Percentiles rank a stretch among this genome's conserved stretches.
These are phyloP conservation scores for Cordyceps cateniannulata DNA, from an alignment of 2,329 filamentous ascomycete species.

Conservation along the genomic window DNA sequence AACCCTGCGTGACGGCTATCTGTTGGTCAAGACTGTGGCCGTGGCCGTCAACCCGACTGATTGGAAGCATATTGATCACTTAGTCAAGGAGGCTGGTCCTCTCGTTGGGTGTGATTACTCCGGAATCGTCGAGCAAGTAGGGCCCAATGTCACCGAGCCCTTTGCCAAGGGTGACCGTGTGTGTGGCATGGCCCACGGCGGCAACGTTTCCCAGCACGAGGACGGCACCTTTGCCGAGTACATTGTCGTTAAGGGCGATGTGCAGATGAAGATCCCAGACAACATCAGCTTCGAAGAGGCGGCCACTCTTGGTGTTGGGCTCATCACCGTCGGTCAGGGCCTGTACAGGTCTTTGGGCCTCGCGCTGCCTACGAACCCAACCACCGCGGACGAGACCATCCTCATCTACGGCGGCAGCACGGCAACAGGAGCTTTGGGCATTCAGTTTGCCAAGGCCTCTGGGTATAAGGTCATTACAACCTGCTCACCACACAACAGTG, in stretches of 20 bases:
- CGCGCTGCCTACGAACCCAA: constrained; percentile 37
- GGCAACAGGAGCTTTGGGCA: constrained; percentile 45
- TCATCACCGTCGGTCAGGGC: constrained; percentile 39
- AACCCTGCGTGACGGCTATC: too few species aligned
- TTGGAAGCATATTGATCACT: too few species aligned
- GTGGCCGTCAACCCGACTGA: too few species aligned
- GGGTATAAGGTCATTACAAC: constrained; percentile 26
- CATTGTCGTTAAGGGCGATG: constrained; percentile 30
- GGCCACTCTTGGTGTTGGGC: constrained; percentile 33
- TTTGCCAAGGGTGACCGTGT: too few species aligned
- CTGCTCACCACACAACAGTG: constrained; percentile 25
- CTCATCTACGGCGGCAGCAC: constrained; percentile 41
- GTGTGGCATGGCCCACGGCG: too few species aligned
- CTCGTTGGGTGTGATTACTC: too few species aligned
- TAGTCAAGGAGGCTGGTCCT: too few species aligned
- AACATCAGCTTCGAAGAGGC: constrained; percentile 39
- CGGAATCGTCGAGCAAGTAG: too few species aligned
- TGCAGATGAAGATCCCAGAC: constrained; percentile 39
- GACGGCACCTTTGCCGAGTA: constrained; percentile 38
- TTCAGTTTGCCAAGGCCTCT: constrained; percentile 32
- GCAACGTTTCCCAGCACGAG: constrained; percentile 22
- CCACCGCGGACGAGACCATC: constrained; percentile 29
- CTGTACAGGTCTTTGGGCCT: constrained; percentile 42
- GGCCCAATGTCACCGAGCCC: too few species aligned
- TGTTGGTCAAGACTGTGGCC: too few species aligned